A percentile compares a stretch with the other conserved stretches of the same genome.
Conservation (phyloP, 164 flowering plant species). For the Vitis amurensis region DNA sequence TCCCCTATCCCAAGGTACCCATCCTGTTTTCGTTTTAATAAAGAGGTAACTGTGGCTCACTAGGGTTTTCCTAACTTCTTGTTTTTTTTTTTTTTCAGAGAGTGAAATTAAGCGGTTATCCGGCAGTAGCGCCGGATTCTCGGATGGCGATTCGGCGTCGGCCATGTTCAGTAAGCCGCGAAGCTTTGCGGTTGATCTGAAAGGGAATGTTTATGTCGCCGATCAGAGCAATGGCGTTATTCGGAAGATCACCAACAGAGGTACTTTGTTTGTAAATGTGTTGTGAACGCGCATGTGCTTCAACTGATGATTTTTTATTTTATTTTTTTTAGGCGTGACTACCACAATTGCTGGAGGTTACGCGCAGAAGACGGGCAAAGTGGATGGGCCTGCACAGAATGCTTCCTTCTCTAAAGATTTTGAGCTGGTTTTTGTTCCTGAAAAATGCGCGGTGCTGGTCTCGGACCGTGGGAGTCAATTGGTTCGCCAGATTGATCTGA, state of each 20-base stretch:
- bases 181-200: constrained; percentile 67
- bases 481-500: constrained; percentile 65
- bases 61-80: not conserved
- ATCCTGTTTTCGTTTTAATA: not conserved
- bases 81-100: constrained; percentile 31
- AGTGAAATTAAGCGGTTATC: constrained; percentile 38
- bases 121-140: constrained; percentile 53
- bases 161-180: constrained; percentile 55
- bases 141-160: constrained; percentile 53
- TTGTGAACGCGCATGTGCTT: too few species aligned
- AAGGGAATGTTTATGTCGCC: constrained; percentile 77
- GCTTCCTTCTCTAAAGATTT: constrained; percentile 72
- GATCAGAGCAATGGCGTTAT: constrained; percentile 54
- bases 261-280: constrained; percentile 16
- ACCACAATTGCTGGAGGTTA: constrained; percentile 79
- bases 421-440: constrained; percentile 57
- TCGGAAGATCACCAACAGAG: constrained; percentile 60
- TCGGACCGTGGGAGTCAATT: constrained; percentile 65
- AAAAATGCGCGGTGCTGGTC: constrained; percentile 59
- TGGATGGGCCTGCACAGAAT: constrained; percentile 75
- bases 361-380: constrained; percentile 39
- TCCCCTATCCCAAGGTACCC: constrained; percentile 49
- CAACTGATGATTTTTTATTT: not conserved
- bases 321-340: constrained; percentile 51
- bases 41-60: too few species aligned